Evolutionary conservation across 805 yeast genomes (phyloP), one percentile per base, ranked within the genome.

Genomic region (Teunomyces gatunensis): DNA sequence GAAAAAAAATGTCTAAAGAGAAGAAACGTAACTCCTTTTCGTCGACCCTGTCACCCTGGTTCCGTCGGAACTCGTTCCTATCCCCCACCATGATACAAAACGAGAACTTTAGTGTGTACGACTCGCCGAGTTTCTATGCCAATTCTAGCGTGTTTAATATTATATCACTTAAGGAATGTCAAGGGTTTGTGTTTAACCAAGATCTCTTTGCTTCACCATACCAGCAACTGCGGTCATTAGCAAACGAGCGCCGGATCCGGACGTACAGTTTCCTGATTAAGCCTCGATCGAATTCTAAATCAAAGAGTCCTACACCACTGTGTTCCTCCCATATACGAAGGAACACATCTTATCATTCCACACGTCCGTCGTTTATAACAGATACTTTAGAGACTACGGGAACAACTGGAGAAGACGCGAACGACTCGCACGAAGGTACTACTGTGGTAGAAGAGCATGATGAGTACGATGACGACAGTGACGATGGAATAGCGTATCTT

Each of bases 101-200:
- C 57, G 89, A 83, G 55, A 72, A 74, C 45, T 76, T 73, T 48
- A 71, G 78, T 25, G 76, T 80, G 3, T 83, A 83, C 52, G 83
- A 82, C 55, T 53, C 71, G 13, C 58, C 68, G 10, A 63, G 61
- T 44, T 73, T 70, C 49, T 63, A 61, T 34, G 54, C 59, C 34
- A 64, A 61, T 23, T 41, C 60, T 3, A 46, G 63, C 1, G 55
- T 66, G 42, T 64, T 60, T 48, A 67, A 59, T 47, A 63, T 70
- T 12, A 71, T 83, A 32, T 73, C 79, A 12, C 65, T 83, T 34
- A 73, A 71, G 20, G 86, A 84, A 56, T 77, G 85, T 28, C 91
- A 86, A 58, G 94, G 94, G 2, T 86, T 85, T 56, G 64, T 79
- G 2, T 86, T 89, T 80, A 85, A 86, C 60, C 91, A 85, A 58